Conservation (phyloP, 345 rosid species). For the Brassica nigra region DNA sequence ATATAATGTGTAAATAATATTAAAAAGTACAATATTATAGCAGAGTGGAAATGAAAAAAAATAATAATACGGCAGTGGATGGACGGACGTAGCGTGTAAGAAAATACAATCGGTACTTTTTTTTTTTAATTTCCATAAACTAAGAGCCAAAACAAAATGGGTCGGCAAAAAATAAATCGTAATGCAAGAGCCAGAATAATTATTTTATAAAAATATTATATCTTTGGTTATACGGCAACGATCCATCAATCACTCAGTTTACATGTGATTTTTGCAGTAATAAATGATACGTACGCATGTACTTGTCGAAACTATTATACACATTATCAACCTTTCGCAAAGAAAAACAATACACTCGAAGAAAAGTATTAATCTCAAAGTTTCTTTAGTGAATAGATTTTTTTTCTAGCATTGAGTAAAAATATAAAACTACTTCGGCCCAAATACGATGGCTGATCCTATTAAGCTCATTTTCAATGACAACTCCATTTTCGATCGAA, state of each 20-base stretch:
- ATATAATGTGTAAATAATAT: background rate
- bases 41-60: background rate
- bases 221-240: conserved; percentile 20
- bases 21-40: background rate
- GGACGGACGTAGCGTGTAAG: conserved; percentile 35
- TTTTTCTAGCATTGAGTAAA: no score
- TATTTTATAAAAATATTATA: background rate
- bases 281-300: background rate
- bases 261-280: conserved; percentile 22
- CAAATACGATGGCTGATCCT: background rate
- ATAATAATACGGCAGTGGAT: conserved; percentile 14
- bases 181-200: background rate
- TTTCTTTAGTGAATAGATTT: background rate
- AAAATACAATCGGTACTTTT: conserved; percentile 27
- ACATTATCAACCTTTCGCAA: background rate
- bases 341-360: background rate
- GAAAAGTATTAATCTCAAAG: background rate
- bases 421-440: background rate
- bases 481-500: background rate
- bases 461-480: background rate
- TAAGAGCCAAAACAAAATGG: conserved; percentile 5
- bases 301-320: background rate
- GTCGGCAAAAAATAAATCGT: conserved; percentile 5
- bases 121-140: conserved; percentile 9
- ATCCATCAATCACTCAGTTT: conserved; percentile 27